Evolutionary conservation across 441 rosid species (phyloP), one percentile per base, ranked within the genome.

Genomic region (Erodium moschatum): DNA sequence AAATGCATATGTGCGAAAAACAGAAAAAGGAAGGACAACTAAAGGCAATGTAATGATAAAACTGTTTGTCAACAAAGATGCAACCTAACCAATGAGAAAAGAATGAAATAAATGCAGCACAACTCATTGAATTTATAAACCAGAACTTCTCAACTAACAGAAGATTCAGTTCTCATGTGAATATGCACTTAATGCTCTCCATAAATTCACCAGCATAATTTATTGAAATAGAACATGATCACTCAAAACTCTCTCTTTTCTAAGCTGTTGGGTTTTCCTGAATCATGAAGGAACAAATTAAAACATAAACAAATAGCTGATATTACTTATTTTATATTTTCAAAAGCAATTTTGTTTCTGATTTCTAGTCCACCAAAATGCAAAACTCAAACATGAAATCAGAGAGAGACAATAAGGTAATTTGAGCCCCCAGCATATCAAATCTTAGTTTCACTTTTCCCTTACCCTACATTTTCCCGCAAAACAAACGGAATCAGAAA

Each of bases 61-160:
- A 10, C 44, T 38, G 8, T 38, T 38, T 18, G 15, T 7, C 60
- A 52, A 52, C 60, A 18, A 52, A 52, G 21, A 52, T 15, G 16
- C 60, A 16, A 52, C 9, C 60, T 13, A n/a, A 52, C 21, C 18
- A 52, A 13, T 15, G 10, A 52, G 8, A 16, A 15, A 52, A 13
- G 58, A 52, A 52, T 52, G 58, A 16, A 52, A 52, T 16, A 52
- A 52, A 52, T 52, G 60, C 60, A 52, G 60, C 60, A 12, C 21
- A 15, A 15, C 8, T 6, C 10, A 52, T 52, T 52, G 21, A 52
- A 18, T 7, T 50, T 52, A 6, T 5, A 52, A 52, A 52, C 20
- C 60, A 18, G 31, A 29, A 29, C 9, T 52, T 16, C 60, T 52
- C 60, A 15, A 16, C 21, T 52, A 52, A 16, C 19, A 52, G 20